Evolutionary conservation across 768 basidiomycete genomes (phyloP).

Genomic region (Mrakia frigida): DNA sequence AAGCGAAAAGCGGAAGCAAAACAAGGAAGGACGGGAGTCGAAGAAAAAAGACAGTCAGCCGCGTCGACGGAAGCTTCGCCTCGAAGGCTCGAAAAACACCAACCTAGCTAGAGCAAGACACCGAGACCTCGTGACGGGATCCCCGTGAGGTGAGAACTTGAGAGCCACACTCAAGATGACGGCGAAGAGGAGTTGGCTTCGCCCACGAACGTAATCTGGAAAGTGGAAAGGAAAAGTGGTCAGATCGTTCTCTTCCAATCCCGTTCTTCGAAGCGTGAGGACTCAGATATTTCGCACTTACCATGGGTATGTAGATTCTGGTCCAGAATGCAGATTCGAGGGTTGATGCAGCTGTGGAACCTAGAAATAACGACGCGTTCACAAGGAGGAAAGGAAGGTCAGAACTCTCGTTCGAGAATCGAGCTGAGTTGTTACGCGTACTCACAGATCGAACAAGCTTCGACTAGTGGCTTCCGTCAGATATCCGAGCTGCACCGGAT

Average conservation of each 20-base stretch:
- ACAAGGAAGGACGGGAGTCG: no score
- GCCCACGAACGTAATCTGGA: conserved; percentile 3
- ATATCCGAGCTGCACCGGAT: conserved; percentile 3
- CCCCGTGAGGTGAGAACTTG: conserved; percentile 4
- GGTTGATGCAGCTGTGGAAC: not conserved
- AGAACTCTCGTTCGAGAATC: not conserved
- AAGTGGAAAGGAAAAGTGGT: not conserved
- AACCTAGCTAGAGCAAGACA: conserved; percentile 1
- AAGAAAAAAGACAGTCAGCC: no score
- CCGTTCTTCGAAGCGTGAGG: not conserved
- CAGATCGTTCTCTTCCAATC: not conserved
- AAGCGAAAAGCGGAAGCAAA: no score
- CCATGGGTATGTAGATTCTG: not conserved
- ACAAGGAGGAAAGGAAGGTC: not conserved
- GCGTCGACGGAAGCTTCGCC: no score
- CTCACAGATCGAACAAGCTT: not conserved
- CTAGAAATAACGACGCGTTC: not conserved
- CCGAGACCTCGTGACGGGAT: not conserved
- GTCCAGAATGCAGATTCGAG: conserved; percentile 4
- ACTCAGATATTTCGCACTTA: not conserved
- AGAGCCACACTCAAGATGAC: conserved; percentile 12
- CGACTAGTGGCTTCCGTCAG: not conserved
- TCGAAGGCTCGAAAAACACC: no score
- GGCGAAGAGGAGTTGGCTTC: conserved; percentile 13
- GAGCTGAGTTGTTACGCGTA: not conserved